Evolutionary conservation across 2,329 filamentous ascomycete genomes (phyloP).

Genomic region (Fusarium udum): DNA sequence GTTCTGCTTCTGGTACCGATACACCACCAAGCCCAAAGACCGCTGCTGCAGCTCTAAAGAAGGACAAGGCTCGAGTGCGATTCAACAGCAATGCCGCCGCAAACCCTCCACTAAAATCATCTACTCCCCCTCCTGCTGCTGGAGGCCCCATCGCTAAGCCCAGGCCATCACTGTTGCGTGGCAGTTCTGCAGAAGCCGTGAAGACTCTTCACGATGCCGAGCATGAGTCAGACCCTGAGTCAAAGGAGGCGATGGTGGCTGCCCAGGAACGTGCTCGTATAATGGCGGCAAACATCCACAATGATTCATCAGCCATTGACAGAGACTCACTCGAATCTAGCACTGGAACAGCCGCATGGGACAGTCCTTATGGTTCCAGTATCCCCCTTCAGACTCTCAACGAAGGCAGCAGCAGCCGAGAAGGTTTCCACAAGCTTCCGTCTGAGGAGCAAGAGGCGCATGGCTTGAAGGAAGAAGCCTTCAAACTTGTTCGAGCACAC

Average conservation of each 20-base stretch:
- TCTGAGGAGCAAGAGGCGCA: slow-evolving; percentile 16
- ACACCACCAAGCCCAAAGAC: slow-evolving; percentile 21
- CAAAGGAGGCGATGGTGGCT: slow-evolving; percentile 49
- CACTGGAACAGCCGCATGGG: slow-evolving; percentile 43
- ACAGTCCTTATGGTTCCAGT: slow-evolving; percentile 34
- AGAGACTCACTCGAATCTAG: slow-evolving; percentile 53
- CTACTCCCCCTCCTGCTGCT: slow-evolving; percentile 16
- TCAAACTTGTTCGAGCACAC: slow-evolving; percentile 56
- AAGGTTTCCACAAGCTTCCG: slow-evolving; percentile 33
- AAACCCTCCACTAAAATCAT: slow-evolving; percentile 38
- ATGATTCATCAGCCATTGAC: slow-evolving; percentile 48
- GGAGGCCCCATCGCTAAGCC: slow-evolving; percentile 41
- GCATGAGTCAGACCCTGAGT: slow-evolving; percentile 43
- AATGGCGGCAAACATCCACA: slow-evolving; percentile 53
- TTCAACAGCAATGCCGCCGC: slow-evolving; percentile 58
- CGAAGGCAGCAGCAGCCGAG: slow-evolving; percentile 14
- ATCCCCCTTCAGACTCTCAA: slow-evolving; percentile 49
- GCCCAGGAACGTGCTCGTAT: slow-evolving; percentile 56
- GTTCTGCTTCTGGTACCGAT: slow-evolving; percentile 1
- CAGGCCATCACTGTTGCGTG: slow-evolving; percentile 55
- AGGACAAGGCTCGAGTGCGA: slow-evolving; percentile 58
- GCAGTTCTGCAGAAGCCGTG: slow-evolving; percentile 53
- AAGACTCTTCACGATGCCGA: slow-evolving; percentile 40
- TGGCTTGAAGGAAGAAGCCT: slow-evolving; percentile 48
- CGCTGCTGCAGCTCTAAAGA: slow-evolving; percentile 40